Percentiles rank a stretch among this genome's conserved stretches.
These are phyloP conservation scores for Arthrobotrys sphaeroides DNA, from an alignment of 2,329 filamentous ascomycete genomes.

Conservation along the genomic window DNA sequence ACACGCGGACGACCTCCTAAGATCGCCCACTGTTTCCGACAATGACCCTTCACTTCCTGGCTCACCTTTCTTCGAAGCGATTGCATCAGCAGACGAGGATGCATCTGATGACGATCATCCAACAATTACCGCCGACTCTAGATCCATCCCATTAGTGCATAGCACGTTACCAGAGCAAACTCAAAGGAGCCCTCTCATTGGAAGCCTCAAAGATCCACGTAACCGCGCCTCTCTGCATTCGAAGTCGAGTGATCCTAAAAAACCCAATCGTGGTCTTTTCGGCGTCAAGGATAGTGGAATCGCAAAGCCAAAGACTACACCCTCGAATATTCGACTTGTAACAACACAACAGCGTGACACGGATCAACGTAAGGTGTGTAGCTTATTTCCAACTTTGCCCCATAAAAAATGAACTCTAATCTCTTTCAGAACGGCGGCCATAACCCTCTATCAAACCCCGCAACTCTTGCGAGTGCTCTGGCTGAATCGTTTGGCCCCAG, in stretches of 20 bases:
- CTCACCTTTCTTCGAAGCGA: constrained; percentile 29
- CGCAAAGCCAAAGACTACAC: constrained; percentile 72
- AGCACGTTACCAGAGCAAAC: neutral
- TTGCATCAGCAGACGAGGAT: constrained; percentile 5
- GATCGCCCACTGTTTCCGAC: constrained; percentile 31
- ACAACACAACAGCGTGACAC: constrained; percentile 68
- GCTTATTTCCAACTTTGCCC: neutral
- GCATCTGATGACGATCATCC: neutral
- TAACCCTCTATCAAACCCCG: constrained; percentile 4
- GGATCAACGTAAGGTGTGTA: constrained; percentile 60
- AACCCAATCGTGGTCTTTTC: constrained; percentile 33
- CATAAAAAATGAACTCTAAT: neutral
- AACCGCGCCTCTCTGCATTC: constrained; percentile 2
- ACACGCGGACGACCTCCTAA: constrained; percentile 20
- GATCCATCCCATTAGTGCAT: neutral
- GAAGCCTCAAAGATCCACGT: constrained; percentile 2
- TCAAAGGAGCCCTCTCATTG: neutral
- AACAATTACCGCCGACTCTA: neutral
- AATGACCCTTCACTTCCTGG: constrained; percentile 33
- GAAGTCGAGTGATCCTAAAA: constrained; percentile 31
- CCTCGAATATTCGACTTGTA: constrained; percentile 77
- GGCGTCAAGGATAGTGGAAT: constrained; percentile 45
- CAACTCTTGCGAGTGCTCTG: constrained; percentile 21
- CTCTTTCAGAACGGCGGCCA: neutral
- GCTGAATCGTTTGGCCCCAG: constrained; percentile 63